Base-by-base conservation (phyloP, 768 basidiomycete genomes). In the Phallus indusiatus region DNA sequence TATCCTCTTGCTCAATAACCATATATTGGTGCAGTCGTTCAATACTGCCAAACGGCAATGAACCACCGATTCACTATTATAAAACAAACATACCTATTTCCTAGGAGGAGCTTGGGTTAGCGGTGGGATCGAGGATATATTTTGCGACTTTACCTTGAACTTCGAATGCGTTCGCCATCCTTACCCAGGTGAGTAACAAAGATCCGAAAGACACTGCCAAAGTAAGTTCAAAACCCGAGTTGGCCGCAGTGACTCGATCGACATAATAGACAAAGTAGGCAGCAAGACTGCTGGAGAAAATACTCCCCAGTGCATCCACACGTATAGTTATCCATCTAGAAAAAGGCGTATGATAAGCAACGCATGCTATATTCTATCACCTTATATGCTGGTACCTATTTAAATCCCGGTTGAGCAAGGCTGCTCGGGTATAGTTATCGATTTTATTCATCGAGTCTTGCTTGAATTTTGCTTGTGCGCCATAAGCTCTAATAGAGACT, bases 401-500 rank as follows among this genome's bases (percentile, higher is more conserved):
- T 59, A 81, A 81, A 65, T 79, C n/a, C 81, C 69, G 64, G 79
- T 79, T 59, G 80, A 81, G 65, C 79, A 80, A 1, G 74, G 73
- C 18, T 78, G 66, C 6, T 76, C 70, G 7, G 77, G 67, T 48
- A 76, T 72, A 12, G 74, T 72, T 79, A 85, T 20, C 73, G 72
- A 66, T 88, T 80, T 48, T 86, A 81, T 8, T 81, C 75, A 42
- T 72, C 69, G 48, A 78, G 67, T 6, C 78, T 76, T 61, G 79
- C 74, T 42, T 60, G 71, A 77, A 84, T 1, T 68, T 59, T 24
- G 72, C 68, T 69, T 85, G 76, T 6, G 80, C 82, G 4, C 81
- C 80, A 66, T 83, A 89, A 0, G 86, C 86, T 21, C 85, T 76
- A 58, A 89, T 82, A 8, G 84, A 70, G 1, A 72, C 74, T 71